phyloP scores from a whole-genome alignment of 1,284 basidiomycete species.

The Exsudoporus floridanus region DNA sequence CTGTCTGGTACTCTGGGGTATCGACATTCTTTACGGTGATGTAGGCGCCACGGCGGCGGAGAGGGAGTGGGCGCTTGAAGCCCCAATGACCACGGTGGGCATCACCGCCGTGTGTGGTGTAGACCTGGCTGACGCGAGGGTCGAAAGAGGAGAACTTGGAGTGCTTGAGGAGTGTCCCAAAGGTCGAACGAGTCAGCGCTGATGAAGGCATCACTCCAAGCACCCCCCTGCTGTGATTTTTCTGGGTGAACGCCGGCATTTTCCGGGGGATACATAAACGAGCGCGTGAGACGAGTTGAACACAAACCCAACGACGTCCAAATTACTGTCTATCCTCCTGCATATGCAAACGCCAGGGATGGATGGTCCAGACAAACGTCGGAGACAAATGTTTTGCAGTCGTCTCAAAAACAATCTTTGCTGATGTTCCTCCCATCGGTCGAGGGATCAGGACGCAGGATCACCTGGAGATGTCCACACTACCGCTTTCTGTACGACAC shows the following conservation, averaged over 20 bases:
- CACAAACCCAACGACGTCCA: slow-evolving; percentile 51
- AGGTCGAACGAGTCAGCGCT: slow-evolving; percentile 53
- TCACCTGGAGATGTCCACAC: slow-evolving; percentile 80
- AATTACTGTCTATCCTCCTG: slow-evolving; percentile 75
- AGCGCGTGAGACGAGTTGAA: slow-evolving; percentile 4
- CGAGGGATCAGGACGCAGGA: slow-evolving; percentile 84
- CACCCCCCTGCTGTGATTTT: neutral
- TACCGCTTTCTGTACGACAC: slow-evolving; percentile 13
- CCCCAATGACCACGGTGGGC: slow-evolving; percentile 76
- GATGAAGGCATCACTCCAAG: slow-evolving; percentile 34
- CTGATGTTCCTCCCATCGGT: slow-evolving; percentile 83
- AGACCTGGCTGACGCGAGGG: slow-evolving; percentile 69
- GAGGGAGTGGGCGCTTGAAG: slow-evolving; percentile 70
- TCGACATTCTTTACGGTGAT: slow-evolving; percentile 64
- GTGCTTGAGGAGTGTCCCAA: slow-evolving; percentile 67
- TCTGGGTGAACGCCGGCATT: slow-evolving; percentile 23
- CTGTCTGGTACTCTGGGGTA: slow-evolving; percentile 68
- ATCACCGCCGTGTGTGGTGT: slow-evolving; percentile 64
- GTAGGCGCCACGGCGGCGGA: slow-evolving; percentile 59
- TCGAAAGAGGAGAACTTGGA: slow-evolving; percentile 79
- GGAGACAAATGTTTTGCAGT: slow-evolving; percentile 52
- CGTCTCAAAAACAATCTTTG: slow-evolving; percentile 87
- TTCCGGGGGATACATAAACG: slow-evolving; percentile 25
- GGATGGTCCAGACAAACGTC: slow-evolving; percentile 88
- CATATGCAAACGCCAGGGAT: slow-evolving; percentile 49